Base-by-base conservation (phyloP, 257 asterid species). In the Fraxinus pennsylvanica region DNA sequence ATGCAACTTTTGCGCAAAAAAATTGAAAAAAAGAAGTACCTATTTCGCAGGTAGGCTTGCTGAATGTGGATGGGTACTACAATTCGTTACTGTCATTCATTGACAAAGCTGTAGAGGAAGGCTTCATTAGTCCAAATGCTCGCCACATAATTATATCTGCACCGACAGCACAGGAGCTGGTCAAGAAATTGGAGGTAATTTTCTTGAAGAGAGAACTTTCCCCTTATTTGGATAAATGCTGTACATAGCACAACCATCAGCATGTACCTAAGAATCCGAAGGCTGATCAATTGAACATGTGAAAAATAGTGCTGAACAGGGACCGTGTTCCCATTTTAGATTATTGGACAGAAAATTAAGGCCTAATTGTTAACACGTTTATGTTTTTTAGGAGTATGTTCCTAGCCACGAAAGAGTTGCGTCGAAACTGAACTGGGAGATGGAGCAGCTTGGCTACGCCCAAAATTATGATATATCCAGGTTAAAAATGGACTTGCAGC, bases 21-120 rank as follows among this genome's bases (percentile, higher is more conserved):
- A 5, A 22, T 33, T 54, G 25, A 30, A 5, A 9, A 35, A 35
- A 39, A 59, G 50, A 15, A 30, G 30, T 29, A 10, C 50, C 50
- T 6, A 30, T 83, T 80, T 72, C 82, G 80, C 83, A 94, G 98
- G 97, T 94, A 14, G 99, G 99, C 33, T 84, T 94, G 90, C 86
- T 94, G 80, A 94, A 94, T 68, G 99, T 94, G 78, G 99, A 92
- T 67, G 99, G 96, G 78, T 94, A 87, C 78, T 92, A 92, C 80
- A 92, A 92, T 86, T 90, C 96, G 3, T 81, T 94, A 68, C 71
- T 94, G 73, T 88, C 96, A 2, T 94, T 94, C 87, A 90, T 94
- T 9, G 98, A 94, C 88, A 88, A 92, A 85, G 98, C 98, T 12
- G 98, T 92, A 5, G 94, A 91, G 87, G 98, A 94, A 81, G 99